phyloP scores from a whole-genome alignment of 164 flowering plant species.

The Sedum album region DNA sequence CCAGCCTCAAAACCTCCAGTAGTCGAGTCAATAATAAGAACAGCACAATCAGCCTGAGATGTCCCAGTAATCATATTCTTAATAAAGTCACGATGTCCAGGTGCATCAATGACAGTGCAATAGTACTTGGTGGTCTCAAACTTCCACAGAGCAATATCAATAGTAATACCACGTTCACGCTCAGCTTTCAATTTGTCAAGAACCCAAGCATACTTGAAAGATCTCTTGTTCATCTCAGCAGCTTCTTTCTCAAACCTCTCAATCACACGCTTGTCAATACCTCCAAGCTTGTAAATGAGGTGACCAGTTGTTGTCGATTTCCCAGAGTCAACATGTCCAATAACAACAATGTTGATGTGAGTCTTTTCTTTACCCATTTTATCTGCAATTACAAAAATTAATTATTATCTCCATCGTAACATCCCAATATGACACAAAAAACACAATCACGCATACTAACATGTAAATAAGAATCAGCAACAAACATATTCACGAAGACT shows the following conservation, averaged over 20 bases:
- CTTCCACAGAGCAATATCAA: slow-evolving; percentile 13
- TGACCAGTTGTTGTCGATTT: slow-evolving; percentile 13
- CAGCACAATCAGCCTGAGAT: slow-evolving; percentile 13
- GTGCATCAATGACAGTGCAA: slow-evolving; percentile 13
- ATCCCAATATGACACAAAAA: no score
- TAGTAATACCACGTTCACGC: slow-evolving; percentile 12
- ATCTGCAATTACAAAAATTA: no score
- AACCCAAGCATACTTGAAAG: slow-evolving; percentile 13
- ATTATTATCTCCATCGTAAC: no score
- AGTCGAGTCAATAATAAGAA: slow-evolving; percentile 11
- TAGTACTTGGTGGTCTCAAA: slow-evolving; percentile 12
- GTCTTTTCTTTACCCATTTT: slow-evolving; percentile 12
- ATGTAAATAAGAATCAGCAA: no score
- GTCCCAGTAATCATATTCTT: slow-evolving; percentile 13
- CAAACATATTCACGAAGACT: no score
- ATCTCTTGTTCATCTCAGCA: slow-evolving; percentile 14
- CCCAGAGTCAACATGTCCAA: slow-evolving; percentile 14
- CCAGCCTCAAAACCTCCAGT: slow-evolving; percentile 14
- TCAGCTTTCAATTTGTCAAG: slow-evolving; percentile 13
- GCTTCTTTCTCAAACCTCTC: slow-evolving; percentile 16
- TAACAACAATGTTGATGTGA: slow-evolving; percentile 14
- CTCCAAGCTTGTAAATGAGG: slow-evolving; percentile 16
- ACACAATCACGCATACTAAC: no score
- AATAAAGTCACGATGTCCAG: slow-evolving; percentile 11
- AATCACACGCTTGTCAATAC: slow-evolving; percentile 16